Base-by-base conservation (phyloP, 352 stramenopile species). In the Pythium scleroteichum region DNA sequence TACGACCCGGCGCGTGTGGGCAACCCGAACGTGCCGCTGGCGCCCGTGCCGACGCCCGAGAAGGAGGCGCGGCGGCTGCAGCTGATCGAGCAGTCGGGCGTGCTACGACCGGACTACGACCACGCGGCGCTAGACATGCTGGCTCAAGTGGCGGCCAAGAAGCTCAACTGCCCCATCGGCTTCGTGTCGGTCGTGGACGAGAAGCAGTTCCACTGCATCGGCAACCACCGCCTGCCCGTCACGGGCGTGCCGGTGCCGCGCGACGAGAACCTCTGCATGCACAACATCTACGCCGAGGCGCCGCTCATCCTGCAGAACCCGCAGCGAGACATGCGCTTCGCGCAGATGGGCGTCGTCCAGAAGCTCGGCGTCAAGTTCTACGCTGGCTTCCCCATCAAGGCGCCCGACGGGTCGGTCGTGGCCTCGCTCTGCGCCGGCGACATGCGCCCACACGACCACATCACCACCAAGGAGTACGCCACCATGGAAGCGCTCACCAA, bases 381-480 rank as follows among this genome's bases (percentile, higher is more conserved):
- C 72, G 79, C 77, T 2, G 74, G 77, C 0, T 91, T 91, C 55
- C 79, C 82, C 0, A 58, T 91, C 1, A 59, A 55, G 26, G 77
- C 66, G 0, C 76, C 77, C 1, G 78, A 73, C 19, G 78, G 78
- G 1, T 71, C 72, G 3, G 76, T 87, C 6, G 64, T 87, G 5
- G 76, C 73, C 4, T 77, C 71, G 14, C 48, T 88, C 17, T 84
- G 76, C 38, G 53, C 75, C 10, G 66, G 68, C 6, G 79, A 88
- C 44, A 55, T 60, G 2, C 49, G 62, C 13, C 64, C 81, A 7
- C 76, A 87, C 59, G 68, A 78, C 56, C 78, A 82, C 59, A 82
- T 90, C 59, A 76, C 76, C 13, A 84, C 75, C 35, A 84, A 84
- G 58, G 76, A 90, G 57, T 90, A 88, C 56, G 76, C 81, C 19